Evolutionary conservation across 2,329 filamentous ascomycete species (phyloP), one percentile per base, ranked within the genome.

Genomic region (Xylaria sp.): DNA sequence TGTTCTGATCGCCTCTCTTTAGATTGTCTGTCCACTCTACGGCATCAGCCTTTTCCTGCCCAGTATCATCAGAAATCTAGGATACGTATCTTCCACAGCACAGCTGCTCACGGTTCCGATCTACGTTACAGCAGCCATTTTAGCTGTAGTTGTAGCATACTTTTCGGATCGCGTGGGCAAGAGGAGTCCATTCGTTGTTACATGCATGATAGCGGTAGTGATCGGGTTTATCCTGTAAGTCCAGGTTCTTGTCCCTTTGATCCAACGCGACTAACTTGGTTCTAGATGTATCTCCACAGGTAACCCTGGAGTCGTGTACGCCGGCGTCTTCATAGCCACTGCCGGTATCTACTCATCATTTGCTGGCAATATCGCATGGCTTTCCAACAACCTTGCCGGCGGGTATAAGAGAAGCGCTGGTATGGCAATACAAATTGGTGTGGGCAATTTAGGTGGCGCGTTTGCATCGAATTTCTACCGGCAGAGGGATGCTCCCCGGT

Each of bases 321-420:
- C 85, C 0, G 92, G 90, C 0, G 88, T 89, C 0, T 96, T 93
- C 74, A 78, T 96, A 0, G 89, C 86, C 0, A 89, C 91, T 0
- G 83, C 91, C 59, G 90, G 90, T 2, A 93, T 95, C 58, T 95
- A 94, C 67, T 91, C 92, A 0, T 87, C 86, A 27, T 90, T 95
- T 59, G 80, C 91, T 0, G 93, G 93, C 54, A 89, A 90, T 0
- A 90, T 96, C 52, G 83, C 89, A 0, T 96, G 92, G 92, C 79
- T 88, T 0, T 85, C 85, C 33, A 96, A 95, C 73, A 96, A 96
- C 62, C 82, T 90, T 10, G 87, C 93, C 57, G 81, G 81, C 0
- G 80, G 77, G 46, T 82, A 82, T 74, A 96, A 96, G 75, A 80
- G 87, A 4, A 83, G 82, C 8, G 83, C 81, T 0, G 87, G 86